These are phyloP conservation scores for Aureobasidium mangrovei DNA, from an alignment of 2,329 filamentous ascomycete species.

Conservation along the genomic window DNA sequence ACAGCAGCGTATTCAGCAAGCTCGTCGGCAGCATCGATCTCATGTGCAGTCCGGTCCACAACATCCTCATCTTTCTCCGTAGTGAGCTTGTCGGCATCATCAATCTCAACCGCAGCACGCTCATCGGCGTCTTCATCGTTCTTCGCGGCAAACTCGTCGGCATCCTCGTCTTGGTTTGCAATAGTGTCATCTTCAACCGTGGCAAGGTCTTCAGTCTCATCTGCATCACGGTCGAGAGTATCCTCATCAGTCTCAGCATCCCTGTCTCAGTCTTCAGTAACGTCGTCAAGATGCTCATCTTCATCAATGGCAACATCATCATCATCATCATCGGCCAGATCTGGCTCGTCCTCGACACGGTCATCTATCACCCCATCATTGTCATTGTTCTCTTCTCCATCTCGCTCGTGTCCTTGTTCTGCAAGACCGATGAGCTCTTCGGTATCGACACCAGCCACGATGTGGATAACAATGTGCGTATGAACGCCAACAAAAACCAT, in stretches of 20 bases:
- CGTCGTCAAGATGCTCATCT: no score
- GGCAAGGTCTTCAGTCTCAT: no score
- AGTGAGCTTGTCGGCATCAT: neutral
- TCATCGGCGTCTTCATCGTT: neutral
- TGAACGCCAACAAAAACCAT: no score
- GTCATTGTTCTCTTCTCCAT: neutral
- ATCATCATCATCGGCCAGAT: no score
- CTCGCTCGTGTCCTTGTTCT: neutral
- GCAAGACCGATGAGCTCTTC: neutral
- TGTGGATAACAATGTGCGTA: no score
- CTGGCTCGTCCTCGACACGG: no score
- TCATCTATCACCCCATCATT: neutral
- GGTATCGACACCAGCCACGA: no score
- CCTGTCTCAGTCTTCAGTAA: no score
- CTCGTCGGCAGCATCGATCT: constrained; percentile 5
- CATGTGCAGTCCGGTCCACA: constrained; percentile 8
- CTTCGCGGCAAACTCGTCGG: neutral
- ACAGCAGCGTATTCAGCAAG: neutral
- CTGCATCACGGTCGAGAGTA: no score
- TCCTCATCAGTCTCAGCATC: no score
- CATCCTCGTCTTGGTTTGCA: neutral
- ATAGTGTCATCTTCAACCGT: no score
- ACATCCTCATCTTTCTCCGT: neutral
- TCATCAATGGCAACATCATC: no score
- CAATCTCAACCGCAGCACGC: neutral